phyloP scores from a whole-genome alignment of 2,329 filamentous ascomycete species.

The Aureobasidium sp. region DNA sequence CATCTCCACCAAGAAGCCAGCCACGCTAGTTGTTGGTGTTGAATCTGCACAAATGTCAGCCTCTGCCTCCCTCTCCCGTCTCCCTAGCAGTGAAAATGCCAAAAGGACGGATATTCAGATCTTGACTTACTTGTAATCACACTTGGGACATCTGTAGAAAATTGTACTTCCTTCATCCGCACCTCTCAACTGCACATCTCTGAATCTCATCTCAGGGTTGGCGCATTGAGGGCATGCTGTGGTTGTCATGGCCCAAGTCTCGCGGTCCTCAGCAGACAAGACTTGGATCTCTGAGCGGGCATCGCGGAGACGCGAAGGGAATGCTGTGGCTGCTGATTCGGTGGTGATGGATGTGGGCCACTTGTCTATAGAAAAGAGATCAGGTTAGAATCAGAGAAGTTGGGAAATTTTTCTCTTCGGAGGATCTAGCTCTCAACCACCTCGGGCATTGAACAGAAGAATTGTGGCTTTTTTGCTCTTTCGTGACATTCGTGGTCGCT shows the following conservation, averaged over 20 bases:
- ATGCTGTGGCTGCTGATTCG: slow-evolving; percentile 75
- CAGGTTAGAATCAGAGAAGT: slow-evolving; percentile 14
- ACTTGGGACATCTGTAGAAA: slow-evolving; percentile 74
- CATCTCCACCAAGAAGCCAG: not conserved
- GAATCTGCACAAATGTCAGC: not conserved
- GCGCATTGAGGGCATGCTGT: slow-evolving; percentile 75
- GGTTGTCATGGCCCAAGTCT: slow-evolving; percentile 58
- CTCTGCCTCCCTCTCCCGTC: not conserved
- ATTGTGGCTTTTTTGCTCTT: slow-evolving; percentile 8
- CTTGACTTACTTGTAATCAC: slow-evolving; percentile 57
- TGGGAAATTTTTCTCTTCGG: not conserved
- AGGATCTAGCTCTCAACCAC: too few relatives aligned
- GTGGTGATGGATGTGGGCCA: slow-evolving; percentile 70
- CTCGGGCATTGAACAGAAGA: not conserved
- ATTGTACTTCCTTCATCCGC: slow-evolving; percentile 93
- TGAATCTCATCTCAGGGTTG: slow-evolving; percentile 72
- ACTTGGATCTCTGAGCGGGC: slow-evolving; percentile 81
- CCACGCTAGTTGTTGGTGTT: slow-evolving; percentile 4
- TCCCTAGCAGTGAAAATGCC: not conserved
- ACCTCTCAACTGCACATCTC: slow-evolving; percentile 76
- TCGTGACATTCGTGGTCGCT: not conserved
- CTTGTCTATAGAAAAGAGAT: slow-evolving; percentile 45
- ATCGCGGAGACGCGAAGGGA: slow-evolving; percentile 77
- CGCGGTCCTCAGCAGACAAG: slow-evolving; percentile 64
- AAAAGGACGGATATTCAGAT: too few relatives aligned